Conservation (phyloP, 108 stramenopile genomes). For the Asterionellopsis glacialis region DNA sequence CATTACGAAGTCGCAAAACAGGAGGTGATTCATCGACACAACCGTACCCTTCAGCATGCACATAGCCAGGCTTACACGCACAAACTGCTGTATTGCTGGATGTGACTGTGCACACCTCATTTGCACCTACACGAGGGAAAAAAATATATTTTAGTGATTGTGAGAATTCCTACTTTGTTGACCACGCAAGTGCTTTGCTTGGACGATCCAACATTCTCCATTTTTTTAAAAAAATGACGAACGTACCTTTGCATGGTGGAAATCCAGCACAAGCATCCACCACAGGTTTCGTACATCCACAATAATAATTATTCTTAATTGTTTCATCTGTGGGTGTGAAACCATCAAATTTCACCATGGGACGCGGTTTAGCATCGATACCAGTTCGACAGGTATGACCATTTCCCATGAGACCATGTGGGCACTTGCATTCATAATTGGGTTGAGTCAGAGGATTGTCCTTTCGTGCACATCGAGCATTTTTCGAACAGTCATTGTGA, state of each 20-base stretch:
- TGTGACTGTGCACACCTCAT: conserved; percentile 63
- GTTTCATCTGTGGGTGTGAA: conserved; percentile 75
- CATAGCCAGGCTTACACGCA: conserved; percentile 75
- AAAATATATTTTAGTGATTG: background rate
- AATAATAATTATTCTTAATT: conserved; percentile 60
- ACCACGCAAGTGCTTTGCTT: background rate
- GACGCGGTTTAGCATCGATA: conserved; percentile 36
- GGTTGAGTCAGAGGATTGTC: conserved; percentile 37
- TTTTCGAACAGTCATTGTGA: conserved; percentile 44
- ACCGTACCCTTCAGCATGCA: conserved; percentile 50
- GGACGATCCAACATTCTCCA: too few species aligned
- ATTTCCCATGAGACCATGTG: conserved; percentile 71
- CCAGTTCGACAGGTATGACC: conserved; percentile 47
- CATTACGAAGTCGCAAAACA: conserved; percentile 49
- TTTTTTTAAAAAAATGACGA: background rate
- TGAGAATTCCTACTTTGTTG: background rate
- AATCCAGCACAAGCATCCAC: conserved; percentile 83
- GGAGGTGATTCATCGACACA: conserved; percentile 89
- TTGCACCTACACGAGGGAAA: conserved; percentile 24
- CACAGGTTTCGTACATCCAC: conserved; percentile 71
- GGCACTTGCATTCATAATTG: conserved; percentile 65
- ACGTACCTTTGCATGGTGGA: conserved; percentile 69
- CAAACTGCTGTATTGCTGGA: conserved; percentile 53
- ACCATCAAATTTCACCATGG: conserved; percentile 79
- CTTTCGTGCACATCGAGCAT: conserved; percentile 56